Percentiles rank a stretch among this genome's conserved stretches.
These are phyloP conservation scores for Thermochaetoides dissita DNA, from an alignment of 2,329 filamentous ascomycete species.

Conservation along the genomic window DNA sequence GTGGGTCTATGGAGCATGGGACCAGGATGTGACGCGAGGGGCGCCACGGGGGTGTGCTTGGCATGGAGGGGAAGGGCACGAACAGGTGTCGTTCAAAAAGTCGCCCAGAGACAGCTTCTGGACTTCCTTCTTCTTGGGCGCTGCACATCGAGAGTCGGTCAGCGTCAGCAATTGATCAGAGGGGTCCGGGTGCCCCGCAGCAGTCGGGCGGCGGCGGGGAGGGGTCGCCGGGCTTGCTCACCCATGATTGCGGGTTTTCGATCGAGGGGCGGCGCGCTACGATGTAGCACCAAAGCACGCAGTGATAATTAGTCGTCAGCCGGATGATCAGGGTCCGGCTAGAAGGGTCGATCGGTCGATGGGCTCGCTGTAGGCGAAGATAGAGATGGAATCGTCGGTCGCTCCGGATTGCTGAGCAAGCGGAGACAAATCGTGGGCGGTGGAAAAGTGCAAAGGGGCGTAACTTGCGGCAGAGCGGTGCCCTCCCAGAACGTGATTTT, in stretches of 20 bases:
- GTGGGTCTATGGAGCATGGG: slow-evolving; percentile 9
- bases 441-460: slow-evolving; percentile 2
- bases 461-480: slow-evolving; percentile 6
- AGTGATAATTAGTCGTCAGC: slow-evolving; percentile 9
- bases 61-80: slow-evolving; percentile 25
- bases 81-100: slow-evolving; percentile 87
- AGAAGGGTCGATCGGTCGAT: slow-evolving; percentile 1
- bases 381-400: background rate
- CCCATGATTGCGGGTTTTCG: slow-evolving; percentile 21
- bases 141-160: slow-evolving; percentile 29
- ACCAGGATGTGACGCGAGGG: slow-evolving; percentile 13
- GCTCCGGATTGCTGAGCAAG: slow-evolving; percentile 4
- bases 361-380: background rate
- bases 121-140: slow-evolving; percentile 82
- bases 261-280: slow-evolving; percentile 16
- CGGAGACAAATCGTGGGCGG: slow-evolving; percentile 7
- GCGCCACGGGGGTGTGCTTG: slow-evolving; percentile 10
- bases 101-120: slow-evolving; percentile 97
- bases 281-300: slow-evolving; percentile 18
- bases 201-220: background rate
- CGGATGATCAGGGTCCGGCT: slow-evolving; percentile 9
- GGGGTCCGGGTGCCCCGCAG: slow-evolving; percentile 1
- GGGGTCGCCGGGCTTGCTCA: slow-evolving; percentile 12
- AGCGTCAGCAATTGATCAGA: slow-evolving; percentile 3
- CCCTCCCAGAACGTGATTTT: slow-evolving; percentile 4